Base-by-base conservation (phyloP, 1,284 basidiomycete species). In the Porodaedalea pini region DNA sequence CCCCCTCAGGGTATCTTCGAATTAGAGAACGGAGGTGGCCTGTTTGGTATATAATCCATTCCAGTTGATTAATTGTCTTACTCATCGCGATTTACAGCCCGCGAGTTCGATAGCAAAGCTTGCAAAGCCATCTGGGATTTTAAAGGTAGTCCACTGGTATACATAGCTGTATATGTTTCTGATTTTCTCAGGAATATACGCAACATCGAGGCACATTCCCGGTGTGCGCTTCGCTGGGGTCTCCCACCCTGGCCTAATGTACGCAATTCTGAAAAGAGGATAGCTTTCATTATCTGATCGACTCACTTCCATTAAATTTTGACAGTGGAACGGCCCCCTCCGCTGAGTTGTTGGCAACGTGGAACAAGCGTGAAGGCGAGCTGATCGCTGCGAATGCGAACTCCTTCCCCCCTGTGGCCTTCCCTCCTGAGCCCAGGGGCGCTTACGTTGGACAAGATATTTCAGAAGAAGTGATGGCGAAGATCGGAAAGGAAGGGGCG, bases 91-190 rank as follows among this genome's bases (percentile, higher is more conserved):
- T 51, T 32, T 29, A 10, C 44, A 85, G 83, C 86, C 3, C 76
- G 73, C 5, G 85, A 89, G 68, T 89, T 88, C 69, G 73, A 86
- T 48, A 85, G 82, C 64, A 80, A 73, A 64, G 86, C 88, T 0
- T 80, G 81, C 54, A 92, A 92, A 66, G 86, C 88, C 3, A 88
- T 91, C 58, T 91, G 88, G 88, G 88, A 90, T 68, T 79, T 90
- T 62, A 75, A 88, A 63, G 83, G 83, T 78, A 57, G 15, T 23
- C 40, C 6, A 23, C 25, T 40, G 23, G 11, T 17, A 13, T 43
- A 54, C 54, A 41, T 61, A 25, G 45, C 36, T 55, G 43, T 4
- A 64, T 39, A 31, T 60, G 53, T 36, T 25, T 13, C 27, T 45
- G 60, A 62, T 39, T 4, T 41, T 11, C 36, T 11, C 44, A 81